Evolutionary conservation across 176 grass and related monocot genomes (phyloP).

Genomic region (maize (Zea mays)): Zm-B73-REFERENCE-NAM-5.0 NC_050099.1:146209501-146210000

Average conservation of each 20-base stretch:
- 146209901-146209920: slow-evolving; percentile 82
- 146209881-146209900: slow-evolving; percentile 65
- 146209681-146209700: neutral
- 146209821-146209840: slow-evolving; percentile 51
- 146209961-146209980: neutral
- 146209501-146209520: slow-evolving; percentile 24
- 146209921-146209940: slow-evolving; percentile 59
- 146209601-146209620: neutral
- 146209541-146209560: slow-evolving; percentile 2
- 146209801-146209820: slow-evolving; percentile 30
- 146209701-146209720: slow-evolving; percentile 71
- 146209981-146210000: neutral
- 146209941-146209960: neutral
- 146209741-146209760: slow-evolving; percentile 42
- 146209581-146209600: neutral
- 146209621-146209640: slow-evolving; percentile 11
- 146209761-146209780: slow-evolving; percentile 54
- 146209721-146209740: slow-evolving; percentile 67
- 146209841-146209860: slow-evolving; percentile 35
- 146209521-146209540: neutral
- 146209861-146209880: slow-evolving; percentile 46
- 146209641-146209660: slow-evolving; percentile 2
- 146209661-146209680: neutral
- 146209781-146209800: slow-evolving; percentile 20
- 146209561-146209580: slow-evolving; percentile 12